Base-by-base conservation (phyloP, 805 yeast species). In the Lipomyces spencermartinsiae region DNA sequence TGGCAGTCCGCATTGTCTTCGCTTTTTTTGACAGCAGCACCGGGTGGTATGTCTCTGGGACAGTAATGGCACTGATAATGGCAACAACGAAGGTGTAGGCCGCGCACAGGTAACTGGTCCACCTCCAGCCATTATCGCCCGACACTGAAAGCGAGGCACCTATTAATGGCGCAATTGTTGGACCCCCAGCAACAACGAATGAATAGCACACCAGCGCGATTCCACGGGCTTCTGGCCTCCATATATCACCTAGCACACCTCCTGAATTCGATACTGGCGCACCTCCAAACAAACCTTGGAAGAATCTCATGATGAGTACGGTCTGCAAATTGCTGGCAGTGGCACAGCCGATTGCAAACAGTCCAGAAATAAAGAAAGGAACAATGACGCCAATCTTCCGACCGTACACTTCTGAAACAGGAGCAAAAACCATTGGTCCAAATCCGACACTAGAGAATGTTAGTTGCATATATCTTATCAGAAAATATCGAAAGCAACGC, bases 221-320 rank as follows among this genome's bases (percentile, higher is more conserved):
- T 31, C 89, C 91, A 74, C 91, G 81, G 14, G 78, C 76, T 37
- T 80, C 78, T 1, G 87, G 85, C 12, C 78, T 73, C 78, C 83
- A 88, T 56, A 87, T 75, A 74, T 88, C 91, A 2, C 89, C 82
- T 70, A 92, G 85, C 10, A 95, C 88, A 71, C 97, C 97, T 64
- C 93, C 92, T 14, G 92, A 93, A 72, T 90, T 86, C 14, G 97
- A 89, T 78, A 92, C 82, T 0, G 94, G 92, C 1, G 95, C 96
- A 1, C 93, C 88, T 1, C 94, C 92, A 61, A 89, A 84, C 43
- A 89, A 83, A 0, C 97, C 97, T 29, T 89, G 82, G 75, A 92
- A 86, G 76, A 90, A 91, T 73, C 97, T 80, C 61, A 91, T 80
- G 6, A 92, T 88, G 62, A 92, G 79, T 37, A 90, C 82, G 62